Conservation (phyloP, 192 early-diverging fungal genomes). For the Martensiomyces pterosporus region DNA sequence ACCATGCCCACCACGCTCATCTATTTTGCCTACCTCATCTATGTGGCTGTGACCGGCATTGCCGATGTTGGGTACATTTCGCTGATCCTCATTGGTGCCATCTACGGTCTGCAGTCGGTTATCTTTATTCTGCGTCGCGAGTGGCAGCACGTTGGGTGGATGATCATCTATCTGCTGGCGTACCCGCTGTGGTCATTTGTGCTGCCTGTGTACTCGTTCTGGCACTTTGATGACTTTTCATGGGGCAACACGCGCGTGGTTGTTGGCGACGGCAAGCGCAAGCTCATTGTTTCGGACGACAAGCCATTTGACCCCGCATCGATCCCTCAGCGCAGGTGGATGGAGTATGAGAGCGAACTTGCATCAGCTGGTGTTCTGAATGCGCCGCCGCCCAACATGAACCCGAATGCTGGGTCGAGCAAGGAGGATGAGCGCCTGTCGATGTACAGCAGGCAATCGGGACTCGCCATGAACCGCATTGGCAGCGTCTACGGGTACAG, state of each 20-base stretch:
- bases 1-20: slow-evolving; percentile 68
- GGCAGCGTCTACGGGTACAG: slow-evolving; percentile 16
- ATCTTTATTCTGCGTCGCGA: slow-evolving; percentile 74
- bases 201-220: slow-evolving; percentile 93
- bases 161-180: slow-evolving; percentile 84
- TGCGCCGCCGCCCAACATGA: slow-evolving; percentile 53
- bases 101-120: slow-evolving; percentile 86
- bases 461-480: slow-evolving; percentile 12
- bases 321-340: slow-evolving; percentile 86
- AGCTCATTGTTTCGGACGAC: slow-evolving; percentile 65
- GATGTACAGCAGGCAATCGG: slow-evolving; percentile 28
- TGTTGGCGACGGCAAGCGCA: slow-evolving; percentile 63
- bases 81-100: slow-evolving; percentile 69
- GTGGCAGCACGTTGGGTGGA: slow-evolving; percentile 81
- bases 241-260: slow-evolving; percentile 96
- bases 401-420: slow-evolving; percentile 17
- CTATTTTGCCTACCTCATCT: slow-evolving; percentile 71
- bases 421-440: slow-evolving; percentile 22
- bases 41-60: slow-evolving; percentile 53
- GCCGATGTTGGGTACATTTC: slow-evolving; percentile 72
- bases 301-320: slow-evolving; percentile 81
- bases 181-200: slow-evolving; percentile 91
- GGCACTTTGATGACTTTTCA: slow-evolving; percentile 98
- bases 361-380: slow-evolving; percentile 22
- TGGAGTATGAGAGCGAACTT: slow-evolving; percentile 78